These are phyloP conservation scores for Colletotrichum sp. DNA, from an alignment of 2,329 filamentous ascomycete genomes.

Conservation along the genomic window DNA sequence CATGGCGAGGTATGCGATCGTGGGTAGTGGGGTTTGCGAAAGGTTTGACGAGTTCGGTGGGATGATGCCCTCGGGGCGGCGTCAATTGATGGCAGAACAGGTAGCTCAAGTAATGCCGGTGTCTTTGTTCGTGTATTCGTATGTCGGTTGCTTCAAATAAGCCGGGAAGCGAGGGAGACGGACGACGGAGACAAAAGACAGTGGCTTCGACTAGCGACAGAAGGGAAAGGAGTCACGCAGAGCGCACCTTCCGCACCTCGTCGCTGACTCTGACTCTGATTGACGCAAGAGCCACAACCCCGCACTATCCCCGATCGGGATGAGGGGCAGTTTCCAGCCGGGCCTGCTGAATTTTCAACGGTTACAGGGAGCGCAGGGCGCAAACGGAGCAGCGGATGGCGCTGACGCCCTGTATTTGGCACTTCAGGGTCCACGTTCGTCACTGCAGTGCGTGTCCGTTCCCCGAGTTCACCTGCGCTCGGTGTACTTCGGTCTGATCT, in stretches of 20 bases:
- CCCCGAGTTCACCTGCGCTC: background rate
- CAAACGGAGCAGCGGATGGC: background rate
- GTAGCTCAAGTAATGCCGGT: background rate
- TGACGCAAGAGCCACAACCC: slow-evolving; percentile 16
- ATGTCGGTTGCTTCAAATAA: background rate
- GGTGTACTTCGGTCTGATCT: background rate
- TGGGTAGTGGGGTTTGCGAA: background rate
- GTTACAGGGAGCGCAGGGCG: background rate
- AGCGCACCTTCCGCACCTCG: background rate
- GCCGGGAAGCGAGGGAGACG: background rate
- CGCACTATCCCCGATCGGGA: slow-evolving; percentile 23
- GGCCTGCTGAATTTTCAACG: background rate
- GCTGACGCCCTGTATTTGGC: background rate
- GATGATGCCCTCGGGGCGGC: background rate
- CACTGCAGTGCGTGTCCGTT: background rate
- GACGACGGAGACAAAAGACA: background rate
- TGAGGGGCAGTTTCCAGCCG: slow-evolving; percentile 5
- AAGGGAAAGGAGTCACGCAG: background rate
- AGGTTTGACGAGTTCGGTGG: background rate
- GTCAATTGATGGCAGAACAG: background rate
- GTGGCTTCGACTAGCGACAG: background rate
- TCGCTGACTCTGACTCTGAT: background rate
- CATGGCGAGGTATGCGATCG: slow-evolving; percentile 3
- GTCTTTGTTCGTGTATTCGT: background rate
- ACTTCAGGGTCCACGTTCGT: background rate